Evolutionary conservation across 139 green algal species (phyloP).

Genomic region (Coelastrella sp.): DNA sequence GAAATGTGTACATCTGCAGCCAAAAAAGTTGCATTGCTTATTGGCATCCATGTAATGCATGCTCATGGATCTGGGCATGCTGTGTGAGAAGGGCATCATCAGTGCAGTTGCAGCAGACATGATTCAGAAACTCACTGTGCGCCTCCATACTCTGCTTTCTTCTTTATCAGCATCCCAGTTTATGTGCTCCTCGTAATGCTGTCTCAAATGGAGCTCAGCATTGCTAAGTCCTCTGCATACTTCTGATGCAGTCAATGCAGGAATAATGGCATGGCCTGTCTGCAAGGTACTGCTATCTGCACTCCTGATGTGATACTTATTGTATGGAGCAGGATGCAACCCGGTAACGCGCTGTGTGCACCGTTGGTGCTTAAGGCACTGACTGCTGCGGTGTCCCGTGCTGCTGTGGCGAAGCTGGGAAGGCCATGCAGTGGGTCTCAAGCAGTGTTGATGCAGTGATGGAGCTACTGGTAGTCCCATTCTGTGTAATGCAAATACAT

Average conservation of each 20-base stretch:
- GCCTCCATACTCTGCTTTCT: slow-evolving; percentile 37
- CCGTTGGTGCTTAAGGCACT: not conserved
- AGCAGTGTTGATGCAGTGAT: not conserved
- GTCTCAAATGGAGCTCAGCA: slow-evolving; percentile 22
- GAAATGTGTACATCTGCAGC: slow-evolving; percentile 54
- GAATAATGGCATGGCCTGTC: not conserved
- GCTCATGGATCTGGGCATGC: too few relatives aligned
- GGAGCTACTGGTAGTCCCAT: not conserved
- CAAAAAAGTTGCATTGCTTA: not conserved
- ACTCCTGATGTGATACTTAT: not conserved
- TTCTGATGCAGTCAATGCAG: slow-evolving; percentile 20
- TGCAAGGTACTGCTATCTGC: not conserved
- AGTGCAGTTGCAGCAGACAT: too few relatives aligned
- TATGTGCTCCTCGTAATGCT: slow-evolving; percentile 43
- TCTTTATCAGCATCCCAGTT: slow-evolving; percentile 46
- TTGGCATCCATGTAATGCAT: too few relatives aligned
- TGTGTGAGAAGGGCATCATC: too few relatives aligned
- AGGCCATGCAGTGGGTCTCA: not conserved
- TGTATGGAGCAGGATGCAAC: not conserved
- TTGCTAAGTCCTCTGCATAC: slow-evolving; percentile 25
- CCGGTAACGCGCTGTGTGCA: not conserved
- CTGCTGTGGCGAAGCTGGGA: not conserved
- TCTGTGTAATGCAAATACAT: not conserved
- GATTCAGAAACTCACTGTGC: slow-evolving; percentile 39
- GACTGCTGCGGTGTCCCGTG: not conserved